phyloP scores from a whole-genome alignment of 495 filamentous ascomycete species.

The Durotheca rogersii region DNA sequence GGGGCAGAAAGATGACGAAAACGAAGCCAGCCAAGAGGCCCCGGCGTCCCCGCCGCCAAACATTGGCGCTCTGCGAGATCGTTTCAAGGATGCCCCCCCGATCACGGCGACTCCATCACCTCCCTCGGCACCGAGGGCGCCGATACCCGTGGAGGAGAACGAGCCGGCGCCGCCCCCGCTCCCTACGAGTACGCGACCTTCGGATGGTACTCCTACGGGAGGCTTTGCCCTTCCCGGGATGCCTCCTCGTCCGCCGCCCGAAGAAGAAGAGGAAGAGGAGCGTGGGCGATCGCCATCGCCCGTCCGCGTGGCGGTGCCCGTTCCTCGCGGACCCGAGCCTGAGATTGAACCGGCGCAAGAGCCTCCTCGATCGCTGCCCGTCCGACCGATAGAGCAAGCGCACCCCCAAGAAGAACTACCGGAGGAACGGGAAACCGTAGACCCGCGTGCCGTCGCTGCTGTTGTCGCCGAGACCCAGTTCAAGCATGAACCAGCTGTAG shows the following conservation, averaged over 20 bases:
- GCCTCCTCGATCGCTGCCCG: constrained; percentile 46
- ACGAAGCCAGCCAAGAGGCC: constrained; percentile 42
- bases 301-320: constrained; percentile 83
- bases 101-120: constrained; percentile 57
- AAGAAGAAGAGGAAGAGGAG: constrained; percentile 55
- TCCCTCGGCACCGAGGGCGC: constrained; percentile 40
- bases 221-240: constrained; percentile 75
- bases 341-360: constrained; percentile 54
- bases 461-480: constrained; percentile 49
- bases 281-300: constrained; percentile 63
- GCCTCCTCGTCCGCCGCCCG: constrained; percentile 58
- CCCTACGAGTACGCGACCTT: constrained; percentile 60
- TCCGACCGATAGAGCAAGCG: constrained; percentile 55
- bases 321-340: constrained; percentile 61
- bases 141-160: constrained; percentile 37
- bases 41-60: constrained; percentile 51
- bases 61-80: constrained; percentile 71
- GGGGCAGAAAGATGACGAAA: constrained; percentile 61
- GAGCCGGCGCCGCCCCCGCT: constrained; percentile 55
- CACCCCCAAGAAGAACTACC: constrained; percentile 64
- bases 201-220: constrained; percentile 43
- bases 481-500: constrained; percentile 33
- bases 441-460: constrained; percentile 63
- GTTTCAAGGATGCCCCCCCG: constrained; percentile 68
- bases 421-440: constrained; percentile 61